Base-by-base conservation (phyloP, 2,329 filamentous ascomycete species). In the Monosporascus sp. region DNA sequence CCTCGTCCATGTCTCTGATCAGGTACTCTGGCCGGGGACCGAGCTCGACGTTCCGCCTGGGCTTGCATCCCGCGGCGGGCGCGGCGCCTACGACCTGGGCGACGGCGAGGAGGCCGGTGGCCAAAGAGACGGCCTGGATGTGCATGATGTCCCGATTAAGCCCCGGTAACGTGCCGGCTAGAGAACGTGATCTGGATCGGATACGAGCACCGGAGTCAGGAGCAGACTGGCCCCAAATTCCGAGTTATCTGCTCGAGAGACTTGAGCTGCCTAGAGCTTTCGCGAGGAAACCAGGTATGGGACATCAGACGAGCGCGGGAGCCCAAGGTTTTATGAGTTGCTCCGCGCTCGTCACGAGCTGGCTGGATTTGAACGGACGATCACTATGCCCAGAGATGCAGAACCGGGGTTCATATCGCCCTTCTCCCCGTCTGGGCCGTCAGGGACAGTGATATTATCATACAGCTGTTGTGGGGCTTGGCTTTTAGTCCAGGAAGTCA, bases 11-110 rank as follows among this genome's bases (percentile, higher is more conserved):
- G 61, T 83, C 75, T 61, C 84, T 74, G 59, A 87, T 71, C 7
- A 88, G 76, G 67, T 79, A 88, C 69, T 82, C 84, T 0, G 85
- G 85, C 9, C 85, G 78, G 2, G 83, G 82, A 7, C 84, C 85
- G 4, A 87, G 72, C 50, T 85, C 79, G 55, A 87, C 76, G 56
- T 73, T 73, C n/a, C 31, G 55, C 38, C 26, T 27, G 14, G 51
- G 26, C 43, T 36, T n/a, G n/a, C 48, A 54, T 3, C n/a, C 31
- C 20, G 7, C 24, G 5, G 24, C 43, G 14, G 60, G 60, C 19
- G 59, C 43, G 19, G 59, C 59, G 20, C 38, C 38, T 6, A 53
- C 52, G 22, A 49, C 51, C 34, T 37, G 48, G 19, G 48, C 52
- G 37, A 37, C 44, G 19, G 26, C 52, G 22, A 54, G 27, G 11